Base-by-base conservation (phyloP, 176 grass and related monocot genomes). In the Carex cristatella region DNA sequence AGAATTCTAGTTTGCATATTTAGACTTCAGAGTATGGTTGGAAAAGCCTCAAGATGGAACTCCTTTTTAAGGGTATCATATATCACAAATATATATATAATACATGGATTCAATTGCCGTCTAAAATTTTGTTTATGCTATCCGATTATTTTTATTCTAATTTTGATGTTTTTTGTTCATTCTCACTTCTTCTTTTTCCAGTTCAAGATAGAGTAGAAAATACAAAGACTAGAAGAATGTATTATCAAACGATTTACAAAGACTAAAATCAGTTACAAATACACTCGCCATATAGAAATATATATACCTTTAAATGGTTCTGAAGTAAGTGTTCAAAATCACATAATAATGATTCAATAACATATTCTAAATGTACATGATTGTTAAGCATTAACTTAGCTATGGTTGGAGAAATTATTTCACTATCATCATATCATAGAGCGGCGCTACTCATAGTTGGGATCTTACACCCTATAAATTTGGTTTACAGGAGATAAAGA, bases 1-100 rank as follows among this genome's bases (percentile, higher is more conserved):
- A 79, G 74, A 55, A 53, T 56, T 58, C 13, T 30, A 16, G 7
- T 79, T 79, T 79, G 74, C 57, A 79, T 79, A 58, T 79, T 79
- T 79, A 79, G 74, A 58, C 14, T 58, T 54, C 13, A 79, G 51
- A 78, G 28, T 78, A 55, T 78, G 28, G 27, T 32, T 56, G 51
- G 27, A 77, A 63, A 2, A 28, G n/a, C 60, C 60, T 27, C 2
- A 10, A 8, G 1, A 8, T 62, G 16, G 4, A 23, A 27, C 33
- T 69, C 40, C 33, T 38, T 69, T 71, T 71, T 23, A 23, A 48
- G 23, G 67, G 67, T n/a, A 42, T 70, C 6, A 42, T 3, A 15
- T 40, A 38, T 38, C 37, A 38, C 4, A 38, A 38, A 38, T 38
- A 40, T n/a, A 18, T 23, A 62, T 62, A 62, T 27, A 62, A 62